These are phyloP conservation scores for Isatis tinctoria DNA, from an alignment of 345 rosid species.

Conservation along the genomic window DNA sequence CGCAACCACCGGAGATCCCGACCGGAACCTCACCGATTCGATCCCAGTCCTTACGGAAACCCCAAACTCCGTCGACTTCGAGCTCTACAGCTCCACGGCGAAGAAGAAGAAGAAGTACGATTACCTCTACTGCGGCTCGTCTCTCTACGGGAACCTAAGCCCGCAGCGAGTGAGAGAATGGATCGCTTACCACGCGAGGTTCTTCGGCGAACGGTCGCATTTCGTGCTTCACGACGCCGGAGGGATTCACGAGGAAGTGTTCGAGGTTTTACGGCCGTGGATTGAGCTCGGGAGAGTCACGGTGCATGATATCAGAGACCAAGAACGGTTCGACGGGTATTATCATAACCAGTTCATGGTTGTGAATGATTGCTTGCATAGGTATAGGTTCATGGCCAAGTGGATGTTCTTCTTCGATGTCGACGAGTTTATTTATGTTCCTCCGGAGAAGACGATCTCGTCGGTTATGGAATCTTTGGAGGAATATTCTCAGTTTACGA, in stretches of 20 bases:
- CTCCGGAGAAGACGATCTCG: constrained; percentile 47
- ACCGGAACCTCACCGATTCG: constrained; percentile 52
- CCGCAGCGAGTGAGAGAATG: constrained; percentile 86
- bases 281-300: constrained; percentile 84
- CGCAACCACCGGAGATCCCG: constrained; percentile 66
- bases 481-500: constrained; percentile 60
- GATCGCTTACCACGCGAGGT: constrained; percentile 75
- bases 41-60: constrained; percentile 49
- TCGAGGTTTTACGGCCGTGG: constrained; percentile 83
- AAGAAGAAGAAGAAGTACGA: constrained; percentile 50
- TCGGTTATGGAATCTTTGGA: constrained; percentile 63
- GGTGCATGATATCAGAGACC: constrained; percentile 69
- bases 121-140: constrained; percentile 81
- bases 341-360: constrained; percentile 95
- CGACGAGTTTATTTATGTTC: constrained; percentile 70
- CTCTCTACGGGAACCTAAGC: constrained; percentile 69
- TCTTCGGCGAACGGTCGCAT: constrained; percentile 71
- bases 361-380: constrained; percentile 84
- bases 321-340: constrained; percentile 91
- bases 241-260: constrained; percentile 67
- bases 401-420: constrained; percentile 97
- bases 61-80: constrained; percentile 41
- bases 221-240: constrained; percentile 91
- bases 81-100: constrained; percentile 26
- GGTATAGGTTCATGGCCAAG: constrained; percentile 64